Evolutionary conservation across 768 basidiomycete genomes (phyloP).

Genomic region (Amanita pseudoporphyria): DNA sequence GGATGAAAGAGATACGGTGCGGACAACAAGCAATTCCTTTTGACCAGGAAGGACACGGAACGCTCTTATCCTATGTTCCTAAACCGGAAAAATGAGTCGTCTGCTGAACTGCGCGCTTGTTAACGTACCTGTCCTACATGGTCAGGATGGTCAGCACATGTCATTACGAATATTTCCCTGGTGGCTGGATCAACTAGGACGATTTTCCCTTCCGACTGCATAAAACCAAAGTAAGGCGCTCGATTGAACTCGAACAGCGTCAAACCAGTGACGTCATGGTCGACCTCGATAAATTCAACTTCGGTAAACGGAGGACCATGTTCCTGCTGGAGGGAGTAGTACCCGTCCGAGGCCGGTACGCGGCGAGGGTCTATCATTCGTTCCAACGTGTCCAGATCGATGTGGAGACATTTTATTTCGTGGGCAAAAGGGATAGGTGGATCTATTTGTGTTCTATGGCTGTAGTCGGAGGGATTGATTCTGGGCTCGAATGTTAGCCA

Average conservation of each 20-base stretch:
- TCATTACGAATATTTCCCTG: constrained; percentile 16
- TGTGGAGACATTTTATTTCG: constrained; percentile 31
- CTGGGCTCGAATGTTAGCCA: constrained; percentile 13
- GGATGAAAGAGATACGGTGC: constrained; percentile 23
- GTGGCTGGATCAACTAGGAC: constrained; percentile 6
- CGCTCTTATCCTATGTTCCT: constrained; percentile 43
- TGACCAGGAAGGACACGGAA: constrained; percentile 44
- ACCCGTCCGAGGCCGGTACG: constrained; percentile 26
- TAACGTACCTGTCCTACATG: constrained; percentile 17
- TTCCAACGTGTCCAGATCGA: constrained; percentile 35
- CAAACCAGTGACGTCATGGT: constrained; percentile 11
- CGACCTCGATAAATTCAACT: constrained; percentile 5
- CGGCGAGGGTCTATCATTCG: constrained; percentile 31
- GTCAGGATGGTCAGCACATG: constrained; percentile 24
- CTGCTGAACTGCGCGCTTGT: background rate
- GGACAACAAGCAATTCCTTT: constrained; percentile 40
- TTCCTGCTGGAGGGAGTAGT: constrained; percentile 10
- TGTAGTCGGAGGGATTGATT: constrained; percentile 28
- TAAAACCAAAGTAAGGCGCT: constrained; percentile 3
- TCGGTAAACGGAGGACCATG: constrained; percentile 3
- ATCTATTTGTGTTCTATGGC: constrained; percentile 29
- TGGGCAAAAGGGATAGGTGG: constrained; percentile 33
- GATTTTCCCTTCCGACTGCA: constrained; percentile 4
- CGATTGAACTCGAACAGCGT: constrained; percentile 35
- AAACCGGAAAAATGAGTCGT: constrained; percentile 5